A percentile compares a stretch with the other conserved stretches of the same genome.
phyloP scores from a whole-genome alignment of 176 grass and related monocot species.

The Panicum miliaceum region DNA sequence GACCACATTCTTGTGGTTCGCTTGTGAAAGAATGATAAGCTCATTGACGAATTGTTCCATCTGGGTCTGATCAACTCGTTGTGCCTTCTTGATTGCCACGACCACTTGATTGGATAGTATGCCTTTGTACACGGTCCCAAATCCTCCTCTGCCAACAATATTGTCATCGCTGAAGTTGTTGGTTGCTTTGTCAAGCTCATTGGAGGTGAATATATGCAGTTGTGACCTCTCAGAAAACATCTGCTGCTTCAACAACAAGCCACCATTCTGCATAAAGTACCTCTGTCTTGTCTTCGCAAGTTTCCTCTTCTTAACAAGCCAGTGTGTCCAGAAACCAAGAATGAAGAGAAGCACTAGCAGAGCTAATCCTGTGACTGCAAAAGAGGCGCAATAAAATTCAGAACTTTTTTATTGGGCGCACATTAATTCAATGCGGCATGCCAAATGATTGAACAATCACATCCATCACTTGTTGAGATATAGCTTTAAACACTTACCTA shows the following conservation, averaged over 20 bases:
- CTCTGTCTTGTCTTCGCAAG: conserved; percentile 37
- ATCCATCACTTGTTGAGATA: neutral
- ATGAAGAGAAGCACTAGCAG: conserved; percentile 44
- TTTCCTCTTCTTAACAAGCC: conserved; percentile 50
- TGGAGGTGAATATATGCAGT: conserved; percentile 54
- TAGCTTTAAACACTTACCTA: conserved; percentile 40
- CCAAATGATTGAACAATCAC: neutral
- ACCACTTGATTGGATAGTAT: conserved; percentile 41
- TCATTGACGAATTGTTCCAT: conserved; percentile 73
- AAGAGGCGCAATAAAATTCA: neutral
- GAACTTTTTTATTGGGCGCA: neutral
- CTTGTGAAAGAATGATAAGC: conserved; percentile 61
- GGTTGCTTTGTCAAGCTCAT: conserved; percentile 61
- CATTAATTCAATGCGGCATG: neutral
- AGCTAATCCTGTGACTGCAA: conserved; percentile 44
- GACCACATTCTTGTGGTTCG: conserved; percentile 59
- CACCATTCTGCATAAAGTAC: conserved; percentile 65
- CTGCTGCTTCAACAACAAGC: conserved; percentile 49
- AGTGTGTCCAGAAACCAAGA: conserved; percentile 47
- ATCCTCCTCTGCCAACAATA: conserved; percentile 63
- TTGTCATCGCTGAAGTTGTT: conserved; percentile 45
- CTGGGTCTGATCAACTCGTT: conserved; percentile 54
- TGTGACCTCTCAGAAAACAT: conserved; percentile 47
- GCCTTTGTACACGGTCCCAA: conserved; percentile 66
- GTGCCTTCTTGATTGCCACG: conserved; percentile 66